These are phyloP conservation scores for Candida tammaniensis DNA, from an alignment of 805 yeast species.

Conservation along the genomic window DNA sequence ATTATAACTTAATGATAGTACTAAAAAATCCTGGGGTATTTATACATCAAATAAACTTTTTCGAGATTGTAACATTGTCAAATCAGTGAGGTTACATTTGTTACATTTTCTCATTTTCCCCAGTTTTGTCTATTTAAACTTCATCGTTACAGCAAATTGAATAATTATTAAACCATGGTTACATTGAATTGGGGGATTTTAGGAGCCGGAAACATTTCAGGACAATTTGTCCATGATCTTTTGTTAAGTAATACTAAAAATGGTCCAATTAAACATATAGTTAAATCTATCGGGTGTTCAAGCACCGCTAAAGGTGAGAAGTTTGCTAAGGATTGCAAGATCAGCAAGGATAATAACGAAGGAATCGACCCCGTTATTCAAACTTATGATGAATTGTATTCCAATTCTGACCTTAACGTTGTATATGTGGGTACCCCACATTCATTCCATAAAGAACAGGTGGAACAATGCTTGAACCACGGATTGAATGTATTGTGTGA, in stretches of 20 bases:
- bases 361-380: conserved; percentile 25
- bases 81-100: no score
- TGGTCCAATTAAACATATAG: conserved; percentile 26
- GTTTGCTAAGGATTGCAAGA: conserved; percentile 23
- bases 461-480: conserved; percentile 38
- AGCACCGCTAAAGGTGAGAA: conserved; percentile 30
- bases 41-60: no score
- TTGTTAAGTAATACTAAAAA: conserved; percentile 24
- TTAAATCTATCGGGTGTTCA: conserved; percentile 41
- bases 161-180: no score
- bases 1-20: no score
- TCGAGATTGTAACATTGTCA: no score
- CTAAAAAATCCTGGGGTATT: no score
- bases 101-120: no score
- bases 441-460: conserved; percentile 46
- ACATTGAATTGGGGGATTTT: conserved; percentile 45
- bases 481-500: conserved; percentile 55
- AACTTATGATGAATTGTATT: conserved; percentile 44
- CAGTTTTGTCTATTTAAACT: no score
- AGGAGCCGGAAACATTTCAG: conserved; percentile 50
- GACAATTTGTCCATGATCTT: conserved; percentile 41
- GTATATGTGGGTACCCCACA: conserved; percentile 58
- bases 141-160: no score
- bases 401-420: conserved; percentile 43
- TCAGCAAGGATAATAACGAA: conserved; percentile 19